Conservation (phyloP, 2,329 filamentous ascomycete species). For the Pseudogymnoascus sp. region DNA sequence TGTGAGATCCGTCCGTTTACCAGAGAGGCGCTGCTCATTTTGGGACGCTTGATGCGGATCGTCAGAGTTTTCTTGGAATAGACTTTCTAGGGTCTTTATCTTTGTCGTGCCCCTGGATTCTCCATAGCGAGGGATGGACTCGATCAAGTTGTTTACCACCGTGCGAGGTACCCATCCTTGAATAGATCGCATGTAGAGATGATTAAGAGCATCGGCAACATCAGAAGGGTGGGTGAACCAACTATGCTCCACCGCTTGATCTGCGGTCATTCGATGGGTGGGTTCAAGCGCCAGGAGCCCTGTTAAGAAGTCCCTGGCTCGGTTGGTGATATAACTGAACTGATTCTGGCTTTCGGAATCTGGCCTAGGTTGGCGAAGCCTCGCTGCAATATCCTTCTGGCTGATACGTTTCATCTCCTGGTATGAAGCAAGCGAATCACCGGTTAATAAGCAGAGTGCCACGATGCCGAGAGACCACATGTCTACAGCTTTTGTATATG, state of each 20-base stretch:
- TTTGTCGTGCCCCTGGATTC: neutral
- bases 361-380: neutral
- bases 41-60: neutral
- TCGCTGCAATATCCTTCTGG: neutral
- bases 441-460: conserved; percentile 21
- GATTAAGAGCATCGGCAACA: conserved; percentile 19
- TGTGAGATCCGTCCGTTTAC: conserved; percentile 18
- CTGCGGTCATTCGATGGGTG: conserved; percentile 27
- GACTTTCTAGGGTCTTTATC: neutral
- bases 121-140: conserved; percentile 15
- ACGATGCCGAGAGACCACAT: conserved; percentile 27
- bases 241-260: conserved; percentile 26
- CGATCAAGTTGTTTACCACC: conserved; percentile 16
- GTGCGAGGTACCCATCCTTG: conserved; percentile 22
- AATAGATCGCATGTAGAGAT: conserved; percentile 19
- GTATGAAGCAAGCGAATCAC: conserved; percentile 16
- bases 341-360: neutral
- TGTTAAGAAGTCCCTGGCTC: conserved; percentile 28
- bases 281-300: conserved; percentile 29
- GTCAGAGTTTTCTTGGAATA: conserved; percentile 10
- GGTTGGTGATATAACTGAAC: conserved; percentile 17
- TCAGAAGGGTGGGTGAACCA: conserved; percentile 29
- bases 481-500: conserved; percentile 26
- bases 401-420: conserved; percentile 9
- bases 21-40: neutral